Conservation (phyloP, 441 rosid genomes). For the Gossypium schwendimanii region DNA sequence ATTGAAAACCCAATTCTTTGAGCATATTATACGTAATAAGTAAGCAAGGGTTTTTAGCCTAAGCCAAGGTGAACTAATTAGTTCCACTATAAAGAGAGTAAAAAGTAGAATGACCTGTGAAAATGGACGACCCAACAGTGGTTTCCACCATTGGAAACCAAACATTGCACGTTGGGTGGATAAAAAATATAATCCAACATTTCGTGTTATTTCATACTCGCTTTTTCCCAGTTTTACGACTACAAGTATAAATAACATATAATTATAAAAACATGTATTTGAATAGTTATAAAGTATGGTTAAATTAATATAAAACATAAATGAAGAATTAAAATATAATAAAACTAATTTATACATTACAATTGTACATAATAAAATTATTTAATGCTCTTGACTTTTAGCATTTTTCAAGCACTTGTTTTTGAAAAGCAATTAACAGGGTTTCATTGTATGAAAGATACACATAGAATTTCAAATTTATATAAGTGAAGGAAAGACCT, state of each 20-base stretch:
- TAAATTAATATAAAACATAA: no score
- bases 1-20: no score
- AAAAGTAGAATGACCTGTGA: constrained; percentile 9
- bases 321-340: no score
- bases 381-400: no score
- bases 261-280: no score
- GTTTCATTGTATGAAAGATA: not conserved
- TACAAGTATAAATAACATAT: no score
- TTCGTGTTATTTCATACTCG: not conserved
- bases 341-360: no score
- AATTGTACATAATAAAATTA: no score
- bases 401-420: not conserved
- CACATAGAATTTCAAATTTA: not conserved
- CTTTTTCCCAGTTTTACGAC: no score
- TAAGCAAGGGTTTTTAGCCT: no score
- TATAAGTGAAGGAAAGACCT: not conserved
- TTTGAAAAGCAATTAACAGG: not conserved
- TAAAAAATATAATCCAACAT: not conserved
- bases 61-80: not conserved
- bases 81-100: constrained; percentile 1
- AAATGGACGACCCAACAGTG: constrained; percentile 18
- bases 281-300: no score
- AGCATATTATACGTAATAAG: no score
- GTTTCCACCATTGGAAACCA: constrained; percentile 16
- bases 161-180: constrained; percentile 20